Percentiles rank a stretch among this genome's conserved stretches.
Conservation (phyloP, 2,329 filamentous ascomycete genomes). For the Ambrosiella beaveri region DNA sequence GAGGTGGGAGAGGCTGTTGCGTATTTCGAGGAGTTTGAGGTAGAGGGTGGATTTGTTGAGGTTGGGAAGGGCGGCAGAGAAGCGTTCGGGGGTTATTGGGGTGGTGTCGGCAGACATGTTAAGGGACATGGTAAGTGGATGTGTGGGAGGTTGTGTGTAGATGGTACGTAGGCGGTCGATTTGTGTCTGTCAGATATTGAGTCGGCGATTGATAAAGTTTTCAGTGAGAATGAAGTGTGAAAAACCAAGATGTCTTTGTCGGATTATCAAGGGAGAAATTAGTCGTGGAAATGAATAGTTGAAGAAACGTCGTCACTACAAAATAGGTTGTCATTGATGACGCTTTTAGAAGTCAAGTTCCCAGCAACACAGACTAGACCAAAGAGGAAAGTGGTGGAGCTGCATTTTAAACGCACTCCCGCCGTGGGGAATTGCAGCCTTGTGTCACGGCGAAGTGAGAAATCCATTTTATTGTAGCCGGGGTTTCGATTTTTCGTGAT, state of each 20-base stretch:
- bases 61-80: slow-evolving; percentile 48
- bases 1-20: slow-evolving; percentile 58
- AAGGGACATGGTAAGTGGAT: slow-evolving; percentile 2
- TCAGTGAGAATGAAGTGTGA: not conserved
- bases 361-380: not conserved
- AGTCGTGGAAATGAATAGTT: not conserved
- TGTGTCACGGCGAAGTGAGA: not conserved
- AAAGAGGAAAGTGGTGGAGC: slow-evolving; percentile 5
- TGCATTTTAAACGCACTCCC: slow-evolving; percentile 10
- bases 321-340: slow-evolving; percentile 3
- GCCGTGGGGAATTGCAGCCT: slow-evolving; percentile 8
- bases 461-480: not conserved
- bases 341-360: not conserved
- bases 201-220: too few species aligned
- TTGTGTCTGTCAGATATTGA: not conserved
- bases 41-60: slow-evolving; percentile 50
- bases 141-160: not conserved
- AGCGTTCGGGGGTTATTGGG: slow-evolving; percentile 41
- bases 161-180: not conserved
- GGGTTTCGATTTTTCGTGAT: not conserved
- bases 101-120: slow-evolving; percentile 43
- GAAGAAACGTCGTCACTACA: not conserved
- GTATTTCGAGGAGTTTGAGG: slow-evolving; percentile 58
- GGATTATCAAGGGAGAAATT: not conserved
- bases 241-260: too few species aligned